phyloP scores from a whole-genome alignment of 2,329 filamentous ascomycete species.

The Erysiphe pulchra region DNA sequence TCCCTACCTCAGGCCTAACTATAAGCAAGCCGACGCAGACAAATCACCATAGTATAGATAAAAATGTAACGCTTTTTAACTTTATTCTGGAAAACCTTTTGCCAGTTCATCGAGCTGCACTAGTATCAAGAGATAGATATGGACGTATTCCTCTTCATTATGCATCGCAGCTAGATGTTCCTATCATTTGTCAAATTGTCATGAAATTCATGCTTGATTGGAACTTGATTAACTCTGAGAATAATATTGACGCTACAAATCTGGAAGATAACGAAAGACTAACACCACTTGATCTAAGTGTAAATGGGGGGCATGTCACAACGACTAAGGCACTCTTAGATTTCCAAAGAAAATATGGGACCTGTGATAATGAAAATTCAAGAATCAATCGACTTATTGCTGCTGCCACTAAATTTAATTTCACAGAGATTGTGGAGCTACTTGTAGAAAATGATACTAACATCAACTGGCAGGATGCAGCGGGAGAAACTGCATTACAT shows the following conservation, averaged over 20 bases:
- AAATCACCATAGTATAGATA: conserved; percentile 36
- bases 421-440: conserved; percentile 58
- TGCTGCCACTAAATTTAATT: conserved; percentile 72
- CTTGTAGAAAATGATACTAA: conserved; percentile 77
- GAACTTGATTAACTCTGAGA: conserved; percentile 59
- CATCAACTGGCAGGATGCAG: conserved; percentile 77
- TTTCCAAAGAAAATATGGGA: conserved; percentile 27
- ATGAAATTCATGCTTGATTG: conserved; percentile 76
- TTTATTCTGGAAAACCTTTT: conserved; percentile 42
- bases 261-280: conserved; percentile 91
- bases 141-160: conserved; percentile 78
- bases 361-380: conserved; percentile 33
- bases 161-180: conserved; percentile 81
- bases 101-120: conserved; percentile 36
- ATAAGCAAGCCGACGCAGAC: conserved; percentile 40
- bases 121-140: conserved; percentile 48
- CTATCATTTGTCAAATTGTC: conserved; percentile 67
- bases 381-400: conserved; percentile 74
- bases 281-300: conserved; percentile 73
- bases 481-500: conserved; percentile 77
- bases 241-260: conserved; percentile 62
- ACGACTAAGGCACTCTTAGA: conserved; percentile 63
- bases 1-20: conserved; percentile 34
- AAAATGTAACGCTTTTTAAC: conserved; percentile 41
- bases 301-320: conserved; percentile 69